Conservation (phyloP, 257 asterid genomes). For the Nicotiana knightiana region DNA sequence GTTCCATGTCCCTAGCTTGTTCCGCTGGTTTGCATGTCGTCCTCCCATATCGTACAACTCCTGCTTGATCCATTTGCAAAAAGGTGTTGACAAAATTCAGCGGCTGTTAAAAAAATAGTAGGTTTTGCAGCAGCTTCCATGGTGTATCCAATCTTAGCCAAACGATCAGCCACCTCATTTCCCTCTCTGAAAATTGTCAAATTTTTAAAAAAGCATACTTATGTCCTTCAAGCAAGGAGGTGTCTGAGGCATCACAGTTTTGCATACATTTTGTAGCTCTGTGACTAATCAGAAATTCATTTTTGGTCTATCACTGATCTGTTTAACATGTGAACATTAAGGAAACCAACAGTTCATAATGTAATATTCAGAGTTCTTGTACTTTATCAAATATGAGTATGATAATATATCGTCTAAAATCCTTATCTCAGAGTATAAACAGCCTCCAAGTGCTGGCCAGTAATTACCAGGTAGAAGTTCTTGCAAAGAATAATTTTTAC, state of each 20-base stretch:
- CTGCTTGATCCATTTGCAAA: no score
- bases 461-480: not conserved
- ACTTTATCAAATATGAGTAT: not conserved
- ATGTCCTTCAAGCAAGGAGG: not conserved
- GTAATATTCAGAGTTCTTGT: not conserved
- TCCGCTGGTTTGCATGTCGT: no score
- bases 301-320: not conserved
- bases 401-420: not conserved
- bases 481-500: not conserved
- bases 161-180: no score
- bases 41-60: no score
- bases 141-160: no score
- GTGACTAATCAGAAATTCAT: not conserved
- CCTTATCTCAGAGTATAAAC: not conserved
- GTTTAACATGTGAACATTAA: slow-evolving; percentile 2
- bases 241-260: not conserved
- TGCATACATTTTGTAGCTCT: not conserved
- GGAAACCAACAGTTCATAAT: not conserved
- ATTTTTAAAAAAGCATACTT: not conserved
- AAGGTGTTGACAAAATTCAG: no score
- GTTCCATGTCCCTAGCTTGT: no score
- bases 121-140: no score
- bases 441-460: not conserved
- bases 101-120: no score
- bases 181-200: not conserved